phyloP scores from a whole-genome alignment of 2,329 filamentous ascomycete species.

The Phialemoniopsis sp. region DNA sequence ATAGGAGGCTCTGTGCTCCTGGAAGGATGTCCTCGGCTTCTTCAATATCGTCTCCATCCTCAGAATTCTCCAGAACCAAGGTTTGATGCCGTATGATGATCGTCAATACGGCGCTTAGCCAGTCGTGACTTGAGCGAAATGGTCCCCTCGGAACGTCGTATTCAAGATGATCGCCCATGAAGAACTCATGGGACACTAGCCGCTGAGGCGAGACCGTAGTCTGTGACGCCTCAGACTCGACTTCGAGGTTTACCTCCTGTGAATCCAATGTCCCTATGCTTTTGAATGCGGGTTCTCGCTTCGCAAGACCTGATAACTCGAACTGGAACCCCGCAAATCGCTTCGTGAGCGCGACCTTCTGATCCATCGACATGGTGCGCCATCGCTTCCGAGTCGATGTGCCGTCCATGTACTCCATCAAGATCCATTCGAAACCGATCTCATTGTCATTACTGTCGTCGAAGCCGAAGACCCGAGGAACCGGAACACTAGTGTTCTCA shows the following conservation, averaged over 20 bases:
- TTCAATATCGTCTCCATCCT: constrained; percentile 21
- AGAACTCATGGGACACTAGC: constrained; percentile 22
- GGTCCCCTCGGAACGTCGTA: constrained; percentile 25
- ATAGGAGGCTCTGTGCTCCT: constrained; percentile 15
- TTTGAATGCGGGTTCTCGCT: constrained; percentile 11
- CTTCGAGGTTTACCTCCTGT: background rate
- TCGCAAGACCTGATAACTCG: constrained; percentile 12
- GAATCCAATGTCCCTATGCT: constrained; percentile 13
- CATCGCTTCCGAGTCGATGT: constrained; percentile 1
- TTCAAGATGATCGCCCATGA: constrained; percentile 19
- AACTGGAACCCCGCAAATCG: constrained; percentile 19
- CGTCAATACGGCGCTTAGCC: constrained; percentile 18
- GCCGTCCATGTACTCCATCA: constrained; percentile 18
- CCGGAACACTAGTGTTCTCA: constrained; percentile 21
- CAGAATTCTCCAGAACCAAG: constrained; percentile 7
- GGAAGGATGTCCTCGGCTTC: constrained; percentile 15
- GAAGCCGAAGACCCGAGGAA: constrained; percentile 25
- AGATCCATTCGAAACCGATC: constrained; percentile 34
- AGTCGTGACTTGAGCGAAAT: constrained; percentile 25
- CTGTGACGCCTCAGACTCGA: no score
- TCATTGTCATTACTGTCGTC: constrained; percentile 23
- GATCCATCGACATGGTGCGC: constrained; percentile 18
- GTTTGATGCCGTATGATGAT: constrained; percentile 18
- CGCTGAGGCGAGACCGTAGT: constrained; percentile 7
- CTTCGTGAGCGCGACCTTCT: constrained; percentile 21